phyloP scores from a whole-genome alignment of 176 grass and related monocot genomes.

The Oryza brachyantha region DNA sequence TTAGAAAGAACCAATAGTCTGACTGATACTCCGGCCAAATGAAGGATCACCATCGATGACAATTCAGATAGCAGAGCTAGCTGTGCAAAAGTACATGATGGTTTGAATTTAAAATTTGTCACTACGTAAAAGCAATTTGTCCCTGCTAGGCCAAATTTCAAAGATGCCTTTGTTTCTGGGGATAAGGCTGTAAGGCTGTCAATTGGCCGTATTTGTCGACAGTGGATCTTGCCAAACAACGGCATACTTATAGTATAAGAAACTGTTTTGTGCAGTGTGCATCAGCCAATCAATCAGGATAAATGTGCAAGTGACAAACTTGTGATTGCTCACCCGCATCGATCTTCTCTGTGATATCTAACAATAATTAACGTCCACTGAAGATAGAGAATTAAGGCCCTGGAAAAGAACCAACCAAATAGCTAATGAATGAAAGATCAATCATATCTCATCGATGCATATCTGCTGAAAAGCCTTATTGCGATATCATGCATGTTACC shows the following conservation, averaged over 20 bases:
- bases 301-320: neutral
- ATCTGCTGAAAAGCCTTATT: neutral
- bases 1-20: neutral
- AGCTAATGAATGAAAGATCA: neutral
- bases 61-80: neutral
- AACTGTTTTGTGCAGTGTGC: neutral
- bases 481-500: neutral
- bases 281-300: neutral
- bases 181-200: slow-evolving; percentile 24
- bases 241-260: neutral
- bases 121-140: neutral
- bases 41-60: neutral
- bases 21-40: neutral
- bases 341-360: neutral
- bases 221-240: neutral
- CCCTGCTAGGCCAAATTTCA: slow-evolving; percentile 21
- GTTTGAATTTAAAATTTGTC: slow-evolving; percentile 9
- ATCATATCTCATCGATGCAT: neutral
- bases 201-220: slow-evolving; percentile 1
- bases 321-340: neutral
- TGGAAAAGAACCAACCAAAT: neutral
- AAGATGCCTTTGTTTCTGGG: neutral
- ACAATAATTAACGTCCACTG: neutral
- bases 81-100: neutral
- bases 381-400: neutral